Conservation (phyloP, 2,329 filamentous ascomycete genomes). For the Hirsutella minnesotensis region DNA sequence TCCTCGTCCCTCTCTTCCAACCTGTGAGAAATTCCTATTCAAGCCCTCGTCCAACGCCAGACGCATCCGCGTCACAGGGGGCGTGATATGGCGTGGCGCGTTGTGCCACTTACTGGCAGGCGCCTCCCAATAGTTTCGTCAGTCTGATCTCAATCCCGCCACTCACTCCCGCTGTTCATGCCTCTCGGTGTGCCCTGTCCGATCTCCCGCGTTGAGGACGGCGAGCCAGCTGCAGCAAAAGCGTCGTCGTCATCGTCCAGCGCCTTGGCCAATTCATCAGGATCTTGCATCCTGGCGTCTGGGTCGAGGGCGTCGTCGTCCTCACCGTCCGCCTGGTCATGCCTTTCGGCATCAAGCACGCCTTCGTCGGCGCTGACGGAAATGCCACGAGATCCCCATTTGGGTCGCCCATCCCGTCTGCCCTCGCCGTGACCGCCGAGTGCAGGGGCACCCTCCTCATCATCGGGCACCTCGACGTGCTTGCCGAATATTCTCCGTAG, state of each 20-base stretch:
- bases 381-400: constrained; percentile 54
- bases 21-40: no score
- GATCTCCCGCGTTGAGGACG: constrained; percentile 13
- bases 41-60: no score
- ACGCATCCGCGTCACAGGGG: background rate
- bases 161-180: constrained; percentile 34
- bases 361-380: constrained; percentile 55
- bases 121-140: background rate
- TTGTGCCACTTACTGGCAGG: background rate
- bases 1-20: no score
- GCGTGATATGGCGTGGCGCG: background rate
- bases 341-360: constrained; percentile 37
- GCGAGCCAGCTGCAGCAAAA: constrained; percentile 7
- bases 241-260: constrained; percentile 45
- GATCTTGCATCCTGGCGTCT: constrained; percentile 55
- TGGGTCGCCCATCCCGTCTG: constrained; percentile 27
- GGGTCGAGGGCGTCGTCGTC: constrained; percentile 39
- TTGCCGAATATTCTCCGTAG: constrained; percentile 66
- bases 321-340: constrained; percentile 31
- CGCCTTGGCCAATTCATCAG: constrained; percentile 50
- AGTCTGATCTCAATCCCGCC: constrained; percentile 24
- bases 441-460: constrained; percentile 46
- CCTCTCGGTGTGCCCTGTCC: constrained; percentile 21
- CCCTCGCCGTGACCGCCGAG: constrained; percentile 22
- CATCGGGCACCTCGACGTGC: constrained; percentile 35